Base-by-base conservation (phyloP, 768 basidiomycete species). In the Lentinula aciculospora region DNA sequence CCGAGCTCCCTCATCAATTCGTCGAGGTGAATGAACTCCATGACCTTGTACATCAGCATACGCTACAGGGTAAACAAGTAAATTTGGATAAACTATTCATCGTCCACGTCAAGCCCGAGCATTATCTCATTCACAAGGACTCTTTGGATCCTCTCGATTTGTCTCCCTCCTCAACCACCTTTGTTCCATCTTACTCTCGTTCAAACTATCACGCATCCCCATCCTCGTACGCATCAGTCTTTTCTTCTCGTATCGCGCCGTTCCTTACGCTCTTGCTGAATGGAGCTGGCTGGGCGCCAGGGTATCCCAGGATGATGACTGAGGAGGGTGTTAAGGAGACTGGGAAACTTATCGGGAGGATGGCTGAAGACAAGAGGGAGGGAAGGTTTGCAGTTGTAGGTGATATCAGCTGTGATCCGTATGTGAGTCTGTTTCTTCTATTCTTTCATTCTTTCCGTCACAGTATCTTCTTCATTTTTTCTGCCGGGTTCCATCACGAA, bases 391-490 rank as follows among this genome's bases (percentile, higher is more conserved):
- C 79, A 8, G 87, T 83, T 55, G 80, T 97, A 23, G 92, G 90
- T 1, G 94, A 97, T 66, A 88, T 97, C 36, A 92, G 84, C 61
- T 96, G 94, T 66, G 94, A 97, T 66, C 76, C 92, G n/a, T 31
- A 83, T 66, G 89, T 86, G 54, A 19, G 75, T 60, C 57, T 2
- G 34, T 15, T 61, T 53, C n/a, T 42, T 29, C 2, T 4, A 5
- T 9, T 4, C 53, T 17, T 61, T 49, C 32, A 12, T 31, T 15
- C 54, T 12, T 36, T 39, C 9, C 13, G 32, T 34, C 6, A 34
- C 5, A 34, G 32, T 34, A 6, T 34, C 13, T 34, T 34, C 32
- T 34, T 34, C 13, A 13, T 34, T 34, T 13, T 51, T 57, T 19
- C n/a, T 28, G 25, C 56, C 34, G 32, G 32, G 32, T 37, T 37